Percentiles rank a stretch among this genome's conserved stretches.
Conservation (phyloP, 1,139 yeast genomes). For the Geotrichum restrictum region DNA sequence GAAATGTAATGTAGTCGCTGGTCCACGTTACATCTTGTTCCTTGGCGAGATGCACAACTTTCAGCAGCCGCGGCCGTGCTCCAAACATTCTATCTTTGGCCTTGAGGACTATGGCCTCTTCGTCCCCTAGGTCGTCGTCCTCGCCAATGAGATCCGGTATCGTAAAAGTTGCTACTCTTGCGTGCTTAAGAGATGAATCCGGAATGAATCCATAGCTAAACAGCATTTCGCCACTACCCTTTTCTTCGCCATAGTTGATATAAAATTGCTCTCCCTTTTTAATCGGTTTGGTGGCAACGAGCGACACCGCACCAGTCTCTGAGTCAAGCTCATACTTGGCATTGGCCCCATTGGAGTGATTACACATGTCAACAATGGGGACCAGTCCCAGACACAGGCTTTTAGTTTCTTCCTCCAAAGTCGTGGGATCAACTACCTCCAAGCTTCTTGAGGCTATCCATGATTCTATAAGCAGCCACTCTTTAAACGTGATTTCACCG, state of each 20-base stretch:
- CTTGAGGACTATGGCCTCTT: constrained; percentile 21
- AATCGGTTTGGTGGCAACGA: constrained; percentile 23
- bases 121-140: constrained; percentile 16
- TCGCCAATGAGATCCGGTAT: constrained; percentile 28
- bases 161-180: constrained; percentile 24
- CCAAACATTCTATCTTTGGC: constrained; percentile 20
- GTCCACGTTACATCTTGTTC: constrained; percentile 3
- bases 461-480: constrained; percentile 35
- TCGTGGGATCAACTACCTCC: constrained; percentile 26
- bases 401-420: constrained; percentile 10
- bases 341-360: constrained; percentile 35
- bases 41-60: not conserved
- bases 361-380: constrained; percentile 41
- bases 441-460: constrained; percentile 38
- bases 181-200: constrained; percentile 21
- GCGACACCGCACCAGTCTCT: constrained; percentile 28
- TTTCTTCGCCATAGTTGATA: constrained; percentile 39
- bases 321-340: constrained; percentile 36
- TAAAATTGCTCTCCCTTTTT: constrained; percentile 32
- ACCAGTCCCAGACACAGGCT: constrained; percentile 30
- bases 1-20: constrained; percentile 13
- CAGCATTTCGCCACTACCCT: constrained; percentile 39
- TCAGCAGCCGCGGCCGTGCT: constrained; percentile 13
- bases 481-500: constrained; percentile 24
- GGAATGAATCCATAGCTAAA: constrained; percentile 43